Percentiles rank a stretch among this genome's conserved stretches.
phyloP scores from a whole-genome alignment of 768 basidiomycete genomes.

The Phaffia australis region DNA sequence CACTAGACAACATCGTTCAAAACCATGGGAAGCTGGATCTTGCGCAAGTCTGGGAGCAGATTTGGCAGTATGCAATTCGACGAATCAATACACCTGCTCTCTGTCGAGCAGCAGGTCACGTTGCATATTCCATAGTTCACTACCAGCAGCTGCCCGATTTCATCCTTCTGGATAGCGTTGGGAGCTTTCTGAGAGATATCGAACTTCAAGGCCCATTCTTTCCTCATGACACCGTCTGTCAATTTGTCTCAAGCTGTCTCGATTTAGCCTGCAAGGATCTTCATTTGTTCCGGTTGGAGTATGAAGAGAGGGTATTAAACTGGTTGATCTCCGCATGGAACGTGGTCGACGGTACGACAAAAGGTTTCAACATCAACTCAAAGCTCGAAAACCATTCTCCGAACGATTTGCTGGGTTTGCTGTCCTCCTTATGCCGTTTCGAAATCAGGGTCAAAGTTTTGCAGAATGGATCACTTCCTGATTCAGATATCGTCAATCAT shows the following conservation, averaged over 20 bases:
- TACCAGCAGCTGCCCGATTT: conserved; percentile 24
- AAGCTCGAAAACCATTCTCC: conserved; percentile 47
- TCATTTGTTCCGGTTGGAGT: conserved; percentile 65
- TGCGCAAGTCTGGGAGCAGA: conserved; percentile 52
- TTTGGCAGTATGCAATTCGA: conserved; percentile 75
- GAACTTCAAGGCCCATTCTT: conserved; percentile 80
- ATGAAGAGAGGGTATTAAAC: conserved; percentile 72
- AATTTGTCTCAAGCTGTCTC: conserved; percentile 61
- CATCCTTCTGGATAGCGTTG: conserved; percentile 58
- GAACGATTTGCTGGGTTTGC: conserved; percentile 52
- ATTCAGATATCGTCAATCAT: conserved; percentile 54
- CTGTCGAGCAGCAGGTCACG: conserved; percentile 69
- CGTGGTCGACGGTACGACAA: conserved; percentile 41
- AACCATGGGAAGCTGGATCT: not conserved
- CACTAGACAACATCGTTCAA: not conserved
- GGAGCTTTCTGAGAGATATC: conserved; percentile 65
- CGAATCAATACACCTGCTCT: conserved; percentile 56
- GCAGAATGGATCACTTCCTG: conserved; percentile 48
- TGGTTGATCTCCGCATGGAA: conserved; percentile 73
- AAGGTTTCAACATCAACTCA: conserved; percentile 38
- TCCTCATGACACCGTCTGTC: conserved; percentile 82
- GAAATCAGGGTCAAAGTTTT: conserved; percentile 42
- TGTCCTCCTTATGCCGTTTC: conserved; percentile 56
- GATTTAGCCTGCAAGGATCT: conserved; percentile 67
- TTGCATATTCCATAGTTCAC: conserved; percentile 49